phyloP scores from a whole-genome alignment of 805 yeast species.

The Candida silvatica region DNA sequence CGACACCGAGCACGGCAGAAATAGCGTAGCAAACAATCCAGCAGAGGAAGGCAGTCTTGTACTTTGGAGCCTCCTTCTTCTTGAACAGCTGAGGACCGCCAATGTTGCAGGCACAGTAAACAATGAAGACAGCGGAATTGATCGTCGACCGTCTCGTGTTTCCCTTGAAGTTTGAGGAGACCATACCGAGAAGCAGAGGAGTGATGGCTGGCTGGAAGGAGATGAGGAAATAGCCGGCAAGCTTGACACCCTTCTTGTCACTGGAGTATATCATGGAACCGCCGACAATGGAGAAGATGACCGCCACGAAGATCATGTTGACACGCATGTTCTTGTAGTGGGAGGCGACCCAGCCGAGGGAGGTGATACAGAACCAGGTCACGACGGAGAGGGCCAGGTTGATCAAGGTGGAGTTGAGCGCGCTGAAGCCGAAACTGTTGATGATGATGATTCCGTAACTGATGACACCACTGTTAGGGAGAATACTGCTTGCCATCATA shows the following conservation, averaged over 20 bases:
- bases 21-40: conserved; percentile 39
- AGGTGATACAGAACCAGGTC: conserved; percentile 22
- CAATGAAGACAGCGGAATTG: conserved; percentile 48
- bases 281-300: conserved; percentile 18
- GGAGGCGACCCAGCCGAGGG: conserved; percentile 18
- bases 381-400: conserved; percentile 31
- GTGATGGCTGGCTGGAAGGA: conserved; percentile 20
- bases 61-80: conserved; percentile 45
- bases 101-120: conserved; percentile 57
- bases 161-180: conserved; percentile 47
- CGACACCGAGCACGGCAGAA: conserved; percentile 10
- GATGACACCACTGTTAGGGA: conserved; percentile 37
- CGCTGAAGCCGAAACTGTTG: conserved; percentile 25
- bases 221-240: conserved; percentile 24
- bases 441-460: conserved; percentile 36
- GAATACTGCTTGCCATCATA: conserved; percentile 33
- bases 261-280: conserved; percentile 23
- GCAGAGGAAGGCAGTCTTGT: conserved; percentile 46
- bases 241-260: conserved; percentile 14
- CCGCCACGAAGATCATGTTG: conserved; percentile 19
- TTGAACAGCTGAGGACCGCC: conserved; percentile 67
- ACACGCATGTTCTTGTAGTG: conserved; percentile 25
- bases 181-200: conserved; percentile 13
- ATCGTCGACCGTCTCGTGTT: conserved; percentile 56
- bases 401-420: conserved; percentile 25